phyloP scores from a whole-genome alignment of 192 early-diverging fungal species.

The Mortierella alpina region DNA sequence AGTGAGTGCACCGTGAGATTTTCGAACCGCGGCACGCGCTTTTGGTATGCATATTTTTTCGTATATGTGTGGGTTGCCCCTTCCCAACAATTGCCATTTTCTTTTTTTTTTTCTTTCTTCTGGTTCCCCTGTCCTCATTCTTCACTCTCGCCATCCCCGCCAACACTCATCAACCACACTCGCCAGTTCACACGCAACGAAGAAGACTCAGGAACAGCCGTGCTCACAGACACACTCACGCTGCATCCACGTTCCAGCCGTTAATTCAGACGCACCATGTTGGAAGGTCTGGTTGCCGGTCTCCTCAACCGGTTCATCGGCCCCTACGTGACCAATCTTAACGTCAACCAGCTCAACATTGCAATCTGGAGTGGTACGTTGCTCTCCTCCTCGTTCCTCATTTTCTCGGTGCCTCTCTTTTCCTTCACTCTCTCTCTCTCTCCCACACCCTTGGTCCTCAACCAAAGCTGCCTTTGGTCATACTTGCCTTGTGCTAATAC shows the following conservation, averaged over 20 bases:
- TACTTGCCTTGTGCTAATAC: background rate
- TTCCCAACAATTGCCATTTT: no score
- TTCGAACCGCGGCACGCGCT: no score
- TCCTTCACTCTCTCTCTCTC: background rate
- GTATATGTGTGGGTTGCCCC: no score
- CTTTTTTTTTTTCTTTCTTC: no score
- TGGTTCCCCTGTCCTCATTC: no score
- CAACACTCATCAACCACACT: background rate
- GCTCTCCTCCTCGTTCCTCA: background rate
- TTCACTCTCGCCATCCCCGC: no score
- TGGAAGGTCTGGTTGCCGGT: slow-evolving; percentile 82
- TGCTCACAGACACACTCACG: background rate
- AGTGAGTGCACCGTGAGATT: no score
- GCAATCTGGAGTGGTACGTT: slow-evolving; percentile 93
- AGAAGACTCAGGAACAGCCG: background rate
- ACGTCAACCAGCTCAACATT: slow-evolving; percentile 93
- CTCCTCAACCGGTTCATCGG: slow-evolving; percentile 89
- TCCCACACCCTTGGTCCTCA: background rate
- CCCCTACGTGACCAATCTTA: slow-evolving; percentile 95
- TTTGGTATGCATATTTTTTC: no score
- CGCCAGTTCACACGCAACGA: background rate
- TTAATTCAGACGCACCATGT: slow-evolving; percentile 62
- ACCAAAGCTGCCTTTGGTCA: background rate
- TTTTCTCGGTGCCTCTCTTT: background rate
- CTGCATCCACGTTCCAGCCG: background rate